These are phyloP conservation scores for Entelexis sorbosivorans DNA, from an alignment of 1,139 yeast genomes.

Conservation along the genomic window DNA sequence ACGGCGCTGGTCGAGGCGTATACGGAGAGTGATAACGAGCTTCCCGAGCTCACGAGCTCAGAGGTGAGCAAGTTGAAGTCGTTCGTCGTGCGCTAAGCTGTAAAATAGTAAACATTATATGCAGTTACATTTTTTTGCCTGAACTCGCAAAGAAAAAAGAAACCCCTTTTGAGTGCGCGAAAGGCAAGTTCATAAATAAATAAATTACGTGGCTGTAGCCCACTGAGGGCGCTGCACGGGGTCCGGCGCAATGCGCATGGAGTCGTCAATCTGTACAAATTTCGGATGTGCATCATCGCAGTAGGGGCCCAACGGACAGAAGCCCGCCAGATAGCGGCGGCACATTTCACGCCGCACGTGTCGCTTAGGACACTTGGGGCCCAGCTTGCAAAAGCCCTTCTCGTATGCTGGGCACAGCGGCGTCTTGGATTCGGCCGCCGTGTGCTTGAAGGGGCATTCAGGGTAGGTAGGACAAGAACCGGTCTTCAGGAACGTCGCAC, in stretches of 20 bases:
- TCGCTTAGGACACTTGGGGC: conserved; percentile 74
- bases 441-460: conserved; percentile 82
- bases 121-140: too few relatives aligned
- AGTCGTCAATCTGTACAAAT: conserved; percentile 32
- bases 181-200: neutral
- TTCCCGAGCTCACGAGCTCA: neutral
- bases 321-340: conserved; percentile 77
- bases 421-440: conserved; percentile 59
- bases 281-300: conserved; percentile 38
- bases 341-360: conserved; percentile 73
- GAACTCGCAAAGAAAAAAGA: too few relatives aligned
- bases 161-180: too few relatives aligned
- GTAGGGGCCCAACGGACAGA: conserved; percentile 58
- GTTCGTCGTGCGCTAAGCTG: neutral
- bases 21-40: conserved; percentile 1
- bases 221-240: conserved; percentile 12
- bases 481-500: conserved; percentile 73
- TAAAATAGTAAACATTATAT: neutral
- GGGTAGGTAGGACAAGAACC: conserved; percentile 93
- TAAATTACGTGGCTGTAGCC: neutral
- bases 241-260: conserved; percentile 33
- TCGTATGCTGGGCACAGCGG: conserved; percentile 81
- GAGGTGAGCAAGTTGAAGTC: conserved; percentile 1
- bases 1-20: conserved; percentile 65
- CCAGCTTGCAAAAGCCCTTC: conserved; percentile 85